phyloP scores from a whole-genome alignment of 2,329 filamentous ascomycete genomes.

The Hypoxylon sp. region DNA sequence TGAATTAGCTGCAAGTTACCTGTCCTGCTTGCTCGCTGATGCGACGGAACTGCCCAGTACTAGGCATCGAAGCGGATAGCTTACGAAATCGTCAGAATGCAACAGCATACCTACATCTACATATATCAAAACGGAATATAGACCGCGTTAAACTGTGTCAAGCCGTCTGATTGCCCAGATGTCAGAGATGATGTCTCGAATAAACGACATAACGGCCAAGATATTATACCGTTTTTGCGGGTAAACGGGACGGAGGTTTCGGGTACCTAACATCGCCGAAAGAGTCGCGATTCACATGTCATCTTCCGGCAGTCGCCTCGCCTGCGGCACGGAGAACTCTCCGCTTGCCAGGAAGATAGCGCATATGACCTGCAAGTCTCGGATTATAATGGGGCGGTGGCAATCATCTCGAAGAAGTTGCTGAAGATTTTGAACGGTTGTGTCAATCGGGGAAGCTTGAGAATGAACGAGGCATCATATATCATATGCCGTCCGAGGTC shows the following conservation, averaged over 20 bases:
- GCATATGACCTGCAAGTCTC: not conserved
- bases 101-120: not conserved
- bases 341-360: not conserved
- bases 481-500: not conserved
- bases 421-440: not conserved
- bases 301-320: not conserved
- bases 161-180: not conserved
- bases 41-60: slow-evolving; percentile 9
- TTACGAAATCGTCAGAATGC: not conserved
- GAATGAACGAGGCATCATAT: not conserved
- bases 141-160: not conserved
- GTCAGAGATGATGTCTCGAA: not conserved
- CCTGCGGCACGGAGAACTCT: not conserved
- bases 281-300: not conserved
- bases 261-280: slow-evolving; percentile 7
- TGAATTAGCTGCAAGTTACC: slow-evolving; percentile 17
- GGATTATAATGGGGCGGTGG: not conserved
- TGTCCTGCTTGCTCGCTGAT: slow-evolving; percentile 9
- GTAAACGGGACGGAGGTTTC: slow-evolving; percentile 11
- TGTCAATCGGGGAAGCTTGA: not conserved
- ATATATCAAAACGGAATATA: not conserved
- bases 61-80: not conserved
- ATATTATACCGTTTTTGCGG: not conserved
- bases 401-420: not conserved
- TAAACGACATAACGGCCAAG: not conserved